Evolutionary conservation across 1,139 yeast genomes (phyloP), one percentile per base, ranked within the genome.

Genomic region (Pichia sp.): DNA sequence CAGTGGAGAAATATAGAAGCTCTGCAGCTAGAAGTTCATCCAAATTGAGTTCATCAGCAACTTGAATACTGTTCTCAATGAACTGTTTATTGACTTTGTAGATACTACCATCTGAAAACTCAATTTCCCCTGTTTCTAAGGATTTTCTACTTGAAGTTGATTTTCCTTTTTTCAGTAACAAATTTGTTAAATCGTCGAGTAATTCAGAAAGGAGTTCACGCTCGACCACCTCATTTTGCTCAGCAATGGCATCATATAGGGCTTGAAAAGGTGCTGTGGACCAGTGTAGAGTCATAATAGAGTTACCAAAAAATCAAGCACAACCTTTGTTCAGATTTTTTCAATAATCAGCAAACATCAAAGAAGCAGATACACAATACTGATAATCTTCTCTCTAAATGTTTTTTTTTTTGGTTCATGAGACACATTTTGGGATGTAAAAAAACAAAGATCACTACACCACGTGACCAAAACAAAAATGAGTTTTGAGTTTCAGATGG

Each of bases 1-100:
- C 59, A 5, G 68, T 56, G 3, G 84, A 71, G 48, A 68, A 71
- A 53, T 52, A 73, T 56, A 68, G 64, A 36, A 84, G 64, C 40
- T 79, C 71, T 1, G 88, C 79, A 2, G 84, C 74, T 2, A 76
- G 69, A 38, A 83, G 62, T 49, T 79, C 83, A 58, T 89, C 94
- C 41, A 89, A 64, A 46, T 73, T 69, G 43, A 82, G 68, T 48
- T 82, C 88, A 46, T 82, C 89, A 0, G 85, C 64, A 12, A 79
- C 53, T 25, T 66, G 63, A 3, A 71, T 64, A 1, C 79, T 67
- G 6, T 69, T 64, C 31, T 69, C 60, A 38, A 75, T 65, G 46
- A 79, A 79, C 37, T 72, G 72, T 36, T 73, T 66, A 48, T 75
- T 77, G 7, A 79, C 53, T 39, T 70, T 66, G 47, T 68, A 76